These are phyloP conservation scores for Penicillium sp. DNA, from an alignment of 2,329 filamentous ascomycete species.

Conservation along the genomic window DNA sequence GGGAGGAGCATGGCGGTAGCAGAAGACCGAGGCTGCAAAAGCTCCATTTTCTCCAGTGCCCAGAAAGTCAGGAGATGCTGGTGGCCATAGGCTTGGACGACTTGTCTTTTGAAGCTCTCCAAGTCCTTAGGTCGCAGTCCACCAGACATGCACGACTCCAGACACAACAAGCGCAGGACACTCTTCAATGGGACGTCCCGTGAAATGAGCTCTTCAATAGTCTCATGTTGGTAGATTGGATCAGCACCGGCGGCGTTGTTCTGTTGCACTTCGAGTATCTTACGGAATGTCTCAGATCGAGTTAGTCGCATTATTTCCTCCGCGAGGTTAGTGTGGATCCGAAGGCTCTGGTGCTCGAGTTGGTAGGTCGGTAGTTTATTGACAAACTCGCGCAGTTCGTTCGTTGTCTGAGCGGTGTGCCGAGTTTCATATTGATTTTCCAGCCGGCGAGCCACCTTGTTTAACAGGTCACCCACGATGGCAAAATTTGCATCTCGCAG, in stretches of 20 bases:
- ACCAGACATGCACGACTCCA: constrained; percentile 87
- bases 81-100: constrained; percentile 91
- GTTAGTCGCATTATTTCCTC: constrained; percentile 97
- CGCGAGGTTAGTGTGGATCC: constrained; percentile 85
- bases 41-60: constrained; percentile 83
- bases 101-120: constrained; percentile 83
- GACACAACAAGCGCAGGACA: constrained; percentile 80
- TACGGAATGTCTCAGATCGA: constrained; percentile 83
- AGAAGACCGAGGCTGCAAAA: constrained; percentile 77
- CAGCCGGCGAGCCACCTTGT: constrained; percentile 85
- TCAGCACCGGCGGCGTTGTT: constrained; percentile 91
- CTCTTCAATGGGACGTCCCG: constrained; percentile 79
- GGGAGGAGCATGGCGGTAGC: constrained; percentile 81
- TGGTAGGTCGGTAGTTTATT: constrained; percentile 89
- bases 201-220: constrained; percentile 92
- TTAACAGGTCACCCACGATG: constrained; percentile 84
- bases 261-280: constrained; percentile 89
- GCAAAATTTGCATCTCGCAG: constrained; percentile 93
- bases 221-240: constrained; percentile 83
- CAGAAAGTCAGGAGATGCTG: constrained; percentile 90
- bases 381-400: constrained; percentile 94
- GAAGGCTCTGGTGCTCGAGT: constrained; percentile 89
- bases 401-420: constrained; percentile 82
- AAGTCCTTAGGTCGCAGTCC: constrained; percentile 87
- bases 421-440: constrained; percentile 87